Evolutionary conservation across 768 basidiomycete species (phyloP), one percentile per base, ranked within the genome.

Genomic region (Termitomyces eurrhizus): DNA sequence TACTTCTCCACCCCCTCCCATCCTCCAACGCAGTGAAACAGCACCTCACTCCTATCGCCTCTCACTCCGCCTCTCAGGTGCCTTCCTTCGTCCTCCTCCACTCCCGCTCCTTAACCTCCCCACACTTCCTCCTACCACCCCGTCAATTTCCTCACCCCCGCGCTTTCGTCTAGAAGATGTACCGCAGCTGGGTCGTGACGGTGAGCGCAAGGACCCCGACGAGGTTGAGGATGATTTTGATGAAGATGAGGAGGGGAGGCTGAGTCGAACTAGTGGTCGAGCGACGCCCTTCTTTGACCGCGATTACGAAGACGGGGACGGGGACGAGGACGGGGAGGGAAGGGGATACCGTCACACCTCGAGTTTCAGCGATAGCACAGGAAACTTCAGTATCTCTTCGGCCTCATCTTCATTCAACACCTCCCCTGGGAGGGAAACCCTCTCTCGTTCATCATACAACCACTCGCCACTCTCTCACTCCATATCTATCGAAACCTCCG

Each of bases 51-150:
- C 51, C 21, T 62, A 62, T 16, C 62, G 53, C 29, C 57, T 58
- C 52, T 59, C 57, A 32, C 57, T 48, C 66, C 66, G 39, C 50
- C 52, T 58, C 63, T 69, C 37, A 64, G 56, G n/a, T 59, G 66
- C 36, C 62, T 67, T 72, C 16, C 42, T 66, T 32, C 68, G 72
- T 11, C 69, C 69, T 2, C 73, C 73, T 21, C 71, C 74, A 5
- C 48, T 76, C 32, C 72, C 84, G 3, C 65, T 83, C 50, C 67
- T 80, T 18, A 79, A 78, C 66, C 72, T 88, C 4, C 86, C 86
- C 4, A 74, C 74, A 21, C 70, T 85, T 13, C 78, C 79, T 7
- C 66, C 72, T 7, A 67, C 73, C 7, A 53, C 57, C 0, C 65
- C 67, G 0, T 13, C 21, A 9, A 33, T 42, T 32, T 29, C 51